Conservation (phyloP, 2,329 filamentous ascomycete genomes). For the Fusarium verrucosum region DNA sequence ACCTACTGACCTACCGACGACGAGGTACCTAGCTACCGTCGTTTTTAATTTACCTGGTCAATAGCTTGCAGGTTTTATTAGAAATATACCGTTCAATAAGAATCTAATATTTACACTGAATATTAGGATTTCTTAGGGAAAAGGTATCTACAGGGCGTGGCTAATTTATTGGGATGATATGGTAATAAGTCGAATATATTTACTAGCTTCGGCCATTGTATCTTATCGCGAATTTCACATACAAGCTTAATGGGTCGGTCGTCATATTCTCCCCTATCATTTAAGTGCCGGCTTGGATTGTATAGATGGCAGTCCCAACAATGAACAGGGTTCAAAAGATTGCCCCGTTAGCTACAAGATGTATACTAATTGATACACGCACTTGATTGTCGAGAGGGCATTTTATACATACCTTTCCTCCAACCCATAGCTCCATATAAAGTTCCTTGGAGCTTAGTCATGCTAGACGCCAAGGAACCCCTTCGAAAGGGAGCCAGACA, state of each 20-base stretch:
- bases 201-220: background rate
- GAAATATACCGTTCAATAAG: background rate
- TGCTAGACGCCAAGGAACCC: slow-evolving; percentile 14
- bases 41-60: background rate
- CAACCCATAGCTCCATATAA: background rate
- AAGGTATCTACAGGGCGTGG: too few relatives aligned
- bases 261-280: background rate
- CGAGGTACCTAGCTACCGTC: too few relatives aligned
- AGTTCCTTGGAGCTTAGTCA: slow-evolving; percentile 34
- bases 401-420: slow-evolving; percentile 1
- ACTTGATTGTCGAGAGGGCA: background rate
- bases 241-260: background rate
- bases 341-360: background rate
- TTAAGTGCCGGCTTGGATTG: background rate
- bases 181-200: background rate
- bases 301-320: background rate
- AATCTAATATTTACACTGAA: too few relatives aligned
- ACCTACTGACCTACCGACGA: background rate
- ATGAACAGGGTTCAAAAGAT: background rate
- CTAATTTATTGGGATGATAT: too few relatives aligned
- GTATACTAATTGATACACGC: background rate
- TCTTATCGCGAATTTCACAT: too few relatives aligned
- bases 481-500: slow-evolving; percentile 36
- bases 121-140: too few relatives aligned
- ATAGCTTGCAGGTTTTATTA: background rate